Evolutionary conservation across 2,329 filamentous ascomycete species (phyloP), one percentile per base, ranked within the genome.

Genomic region (Thielaviopsis euricoi): DNA sequence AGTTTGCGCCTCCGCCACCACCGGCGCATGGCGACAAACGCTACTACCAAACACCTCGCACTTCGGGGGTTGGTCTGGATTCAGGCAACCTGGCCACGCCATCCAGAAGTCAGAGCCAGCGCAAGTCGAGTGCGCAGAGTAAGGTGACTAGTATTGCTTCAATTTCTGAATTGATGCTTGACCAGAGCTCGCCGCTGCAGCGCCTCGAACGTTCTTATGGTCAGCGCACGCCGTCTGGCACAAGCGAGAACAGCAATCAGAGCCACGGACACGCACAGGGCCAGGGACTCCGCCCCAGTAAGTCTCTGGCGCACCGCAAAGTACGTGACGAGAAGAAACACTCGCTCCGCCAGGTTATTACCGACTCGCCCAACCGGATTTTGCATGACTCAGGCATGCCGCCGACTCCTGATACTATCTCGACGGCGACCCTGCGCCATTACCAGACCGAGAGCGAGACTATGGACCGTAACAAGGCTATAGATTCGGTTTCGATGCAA

Each of bases 341-440:
- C 15, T 70, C 72, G 0, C 62, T 79, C 13, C 71, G 76, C 10
- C 72, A 68, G 49, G 77, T 80, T 6, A 64, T 74, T 29, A 80
- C 77, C 0, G 74, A 77, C 19, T 64, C 70, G 58, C 60, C 70
- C 64, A 61, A 69, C 67, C 61, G 73, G 71, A 67, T 70, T 63
- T 60, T 73, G 1, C 69, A 72, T 56, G 70, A 73, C 5, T 72
- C 74, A 19, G 67, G 67, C 19, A 67, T 81, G 1, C 79, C 79
- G 10, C 79, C 79, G 0, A 82, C 79, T 0, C 79, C 79, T 0
- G 79, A 82, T 62, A 82, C 79, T 0, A 77, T 81, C 21, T 79
- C 79, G 1, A 79, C 76, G 1, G 76, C 76, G 1, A 79, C 77
- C 0, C 69, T 82, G 37, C 71, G 73, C 6, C 71, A 72, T 15